Conservation (phyloP, 106 monocot genomes). For the Acorus calamus region DNA sequence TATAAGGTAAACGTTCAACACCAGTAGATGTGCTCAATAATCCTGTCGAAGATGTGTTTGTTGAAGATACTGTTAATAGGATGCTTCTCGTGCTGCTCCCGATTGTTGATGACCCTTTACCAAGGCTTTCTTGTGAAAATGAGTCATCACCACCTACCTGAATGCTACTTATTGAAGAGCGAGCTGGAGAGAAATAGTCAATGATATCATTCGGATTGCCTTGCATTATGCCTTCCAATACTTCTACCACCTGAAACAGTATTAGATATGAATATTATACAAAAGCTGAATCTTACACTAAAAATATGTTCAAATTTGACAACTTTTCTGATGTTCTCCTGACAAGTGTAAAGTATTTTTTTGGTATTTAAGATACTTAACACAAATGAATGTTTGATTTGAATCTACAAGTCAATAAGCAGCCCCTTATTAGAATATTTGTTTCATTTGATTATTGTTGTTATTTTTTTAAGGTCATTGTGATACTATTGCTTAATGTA, state of each 20-base stretch:
- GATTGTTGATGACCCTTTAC: not conserved
- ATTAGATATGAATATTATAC: not conserved
- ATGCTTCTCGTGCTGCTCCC: constrained; percentile 4
- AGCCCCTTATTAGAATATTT: no score
- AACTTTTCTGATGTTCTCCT: not conserved
- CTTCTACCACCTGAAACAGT: constrained; percentile 24
- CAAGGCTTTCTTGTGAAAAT: not conserved
- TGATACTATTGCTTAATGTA: no score
- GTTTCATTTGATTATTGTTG: no score
- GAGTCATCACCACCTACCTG: constrained; percentile 1
- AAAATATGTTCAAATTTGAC: not conserved
- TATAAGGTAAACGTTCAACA: not conserved
- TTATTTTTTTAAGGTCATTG: no score
- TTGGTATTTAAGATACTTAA: no score
- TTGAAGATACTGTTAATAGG: not conserved
- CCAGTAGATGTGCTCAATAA: not conserved
- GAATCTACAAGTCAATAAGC: no score
- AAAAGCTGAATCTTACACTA: not conserved
- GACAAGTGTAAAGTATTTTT: no score
- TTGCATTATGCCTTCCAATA: constrained; percentile 17
- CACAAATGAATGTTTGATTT: no score
- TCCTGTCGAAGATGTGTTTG: not conserved
- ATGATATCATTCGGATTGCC: constrained; percentile 6
- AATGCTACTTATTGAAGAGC: constrained; percentile 21
- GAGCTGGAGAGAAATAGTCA: constrained; percentile 17